Base-by-base conservation (phyloP, 108 stramenopile species). In the Discostella pseudostelligera region DNA sequence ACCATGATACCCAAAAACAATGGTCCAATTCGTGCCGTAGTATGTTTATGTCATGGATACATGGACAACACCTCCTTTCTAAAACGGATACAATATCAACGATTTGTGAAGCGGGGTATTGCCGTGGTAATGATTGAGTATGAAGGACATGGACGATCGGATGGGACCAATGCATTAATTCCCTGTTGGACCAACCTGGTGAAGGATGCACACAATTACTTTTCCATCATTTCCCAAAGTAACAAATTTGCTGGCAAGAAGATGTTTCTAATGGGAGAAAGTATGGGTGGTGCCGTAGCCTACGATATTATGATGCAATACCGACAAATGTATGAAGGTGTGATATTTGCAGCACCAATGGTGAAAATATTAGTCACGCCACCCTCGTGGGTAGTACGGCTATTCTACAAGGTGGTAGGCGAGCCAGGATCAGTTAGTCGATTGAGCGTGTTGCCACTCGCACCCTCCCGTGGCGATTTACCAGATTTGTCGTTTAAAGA, bases 251-350 rank as follows among this genome's bases (percentile, higher is more conserved):
- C 81, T 13, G 70, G 59, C 10, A 67, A 65, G 43, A 72, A 67
- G 36, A 55, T 26, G 10, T 89, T 89, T 60, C 44, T 89, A 62
- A 78, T 82, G 80, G 88, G 88, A 0, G 88, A 89, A 56, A 70
- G 69, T 36, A 86, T 89, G 88, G 88, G 88, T 36, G 88, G 85
- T 14, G 88, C 88, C 1, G 70, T 86, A 0, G 82, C 80, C 26
- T 83, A 70, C 50, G 73, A 75, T 14, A 50, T 81, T 6, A 80
- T 79, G 70, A 57, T 62, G 25, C 72, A 70, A 14, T 54, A 72
- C 43, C 74, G 67, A 19, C 47, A 58, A 16, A 1, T 73, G 10
- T 81, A 76, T 37, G 70, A 64, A 7, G 88, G 88, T n/a, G 83
- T 80, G 21, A 50, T 83, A 17, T 86, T 89, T 24, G 69, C 83